Conservation (phyloP, 75 land plant genomes). For the Picea sitchensis region DNA sequence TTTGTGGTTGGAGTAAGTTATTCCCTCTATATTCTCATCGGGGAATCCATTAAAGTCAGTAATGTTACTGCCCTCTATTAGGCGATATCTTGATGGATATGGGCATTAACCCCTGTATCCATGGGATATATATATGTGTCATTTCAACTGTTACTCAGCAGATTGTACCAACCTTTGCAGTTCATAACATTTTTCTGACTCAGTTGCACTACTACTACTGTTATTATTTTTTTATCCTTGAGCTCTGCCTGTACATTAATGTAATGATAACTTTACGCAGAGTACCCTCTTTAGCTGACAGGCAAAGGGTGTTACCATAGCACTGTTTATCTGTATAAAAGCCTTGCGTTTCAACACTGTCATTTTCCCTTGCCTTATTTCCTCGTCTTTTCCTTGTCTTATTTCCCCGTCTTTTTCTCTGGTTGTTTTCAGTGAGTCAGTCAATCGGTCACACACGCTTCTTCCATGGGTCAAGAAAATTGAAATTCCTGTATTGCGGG, state of each 20-base stretch:
- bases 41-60: too few species aligned
- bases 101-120: too few species aligned
- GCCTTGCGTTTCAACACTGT: background rate
- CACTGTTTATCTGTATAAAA: too few species aligned
- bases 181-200: background rate
- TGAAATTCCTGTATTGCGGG: background rate
- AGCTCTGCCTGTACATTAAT: constrained; percentile 3
- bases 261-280: background rate
- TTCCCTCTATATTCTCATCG: too few species aligned
- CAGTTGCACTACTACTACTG: background rate
- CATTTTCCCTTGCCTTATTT: background rate
- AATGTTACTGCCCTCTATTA: too few species aligned
- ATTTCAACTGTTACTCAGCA: background rate
- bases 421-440: too few species aligned
- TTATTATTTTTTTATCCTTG: background rate
- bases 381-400: background rate
- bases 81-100: too few species aligned
- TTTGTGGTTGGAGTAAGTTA: too few species aligned
- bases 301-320: too few species aligned
- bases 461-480: background rate
- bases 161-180: background rate
- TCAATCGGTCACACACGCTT: background rate
- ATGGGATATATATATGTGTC: background rate
- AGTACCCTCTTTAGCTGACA: background rate
- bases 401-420: background rate